Percentiles rank a stretch among this genome's conserved stretches.
Evolutionary conservation across 1,284 basidiomycete genomes (phyloP).

Genomic region (Naganishia sp.): DNA sequence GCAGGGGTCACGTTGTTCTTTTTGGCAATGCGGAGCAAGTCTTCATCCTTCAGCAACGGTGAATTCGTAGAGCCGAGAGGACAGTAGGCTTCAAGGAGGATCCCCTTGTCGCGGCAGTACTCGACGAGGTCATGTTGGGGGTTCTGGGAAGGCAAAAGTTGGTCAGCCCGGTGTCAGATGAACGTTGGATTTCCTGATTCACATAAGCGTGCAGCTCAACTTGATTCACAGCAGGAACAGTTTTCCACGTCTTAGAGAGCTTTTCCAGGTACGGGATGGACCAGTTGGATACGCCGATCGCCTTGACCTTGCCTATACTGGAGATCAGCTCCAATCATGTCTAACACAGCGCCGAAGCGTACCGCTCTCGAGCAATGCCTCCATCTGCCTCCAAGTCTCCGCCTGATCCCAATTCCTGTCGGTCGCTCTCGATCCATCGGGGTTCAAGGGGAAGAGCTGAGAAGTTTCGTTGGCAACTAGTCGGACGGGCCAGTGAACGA

Average conservation of each 20-base stretch:
- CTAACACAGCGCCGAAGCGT: background rate
- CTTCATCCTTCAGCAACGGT: conserved; percentile 70
- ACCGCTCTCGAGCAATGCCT: conserved; percentile 61
- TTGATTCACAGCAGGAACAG: conserved; percentile 69
- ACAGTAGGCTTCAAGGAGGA: conserved; percentile 77
- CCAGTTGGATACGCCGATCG: conserved; percentile 64
- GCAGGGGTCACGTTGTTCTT: conserved; percentile 64
- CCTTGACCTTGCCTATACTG: conserved; percentile 66
- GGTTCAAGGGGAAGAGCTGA: conserved; percentile 46
- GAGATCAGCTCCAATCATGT: background rate
- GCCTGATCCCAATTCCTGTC: conserved; percentile 65
- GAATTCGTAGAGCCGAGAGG: conserved; percentile 73
- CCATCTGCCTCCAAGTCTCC: conserved; percentile 82
- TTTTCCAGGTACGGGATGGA: conserved; percentile 55
- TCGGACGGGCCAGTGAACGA: conserved; percentile 46
- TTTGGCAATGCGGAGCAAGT: conserved; percentile 64
- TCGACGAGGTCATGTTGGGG: conserved; percentile 70
- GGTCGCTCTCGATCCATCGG: conserved; percentile 62
- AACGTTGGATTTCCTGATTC: too few relatives aligned
- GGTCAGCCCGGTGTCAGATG: too few relatives aligned
- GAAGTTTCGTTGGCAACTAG: conserved; percentile 43
- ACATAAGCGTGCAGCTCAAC: conserved; percentile 67
- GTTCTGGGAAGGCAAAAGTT: conserved; percentile 57
- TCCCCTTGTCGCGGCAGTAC: conserved; percentile 69
- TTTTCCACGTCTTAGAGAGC: conserved; percentile 59